Base-by-base conservation (phyloP, 257 asterid genomes). In the Ajuga chamaepitys region DNA sequence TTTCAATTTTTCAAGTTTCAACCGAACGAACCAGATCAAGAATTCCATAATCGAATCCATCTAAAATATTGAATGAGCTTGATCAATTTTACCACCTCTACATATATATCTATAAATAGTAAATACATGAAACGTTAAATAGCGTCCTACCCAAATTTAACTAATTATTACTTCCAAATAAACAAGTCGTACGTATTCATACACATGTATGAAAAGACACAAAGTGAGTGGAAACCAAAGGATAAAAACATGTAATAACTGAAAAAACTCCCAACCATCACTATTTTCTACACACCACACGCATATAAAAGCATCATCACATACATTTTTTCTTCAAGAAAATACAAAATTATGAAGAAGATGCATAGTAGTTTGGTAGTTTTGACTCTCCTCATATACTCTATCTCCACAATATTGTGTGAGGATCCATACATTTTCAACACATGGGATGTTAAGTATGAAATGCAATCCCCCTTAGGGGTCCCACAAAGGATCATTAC, bases 401-500 rank as follows among this genome's bases (percentile, higher is more conserved):
- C 58, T 18, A 18, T 73, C 7, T 50, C 76, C 10, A 18, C 73
- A 47, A 67, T 75, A 16, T n/a, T 37, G 8, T 68, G 71, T 5
- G 89, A 73, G 25, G 91, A 84, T 66, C 95, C 95, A 12, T 77
- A 75, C 66, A 26, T 80, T 34, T 73, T 55, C 47, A 40, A 28
- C 24, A 70, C 77, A 24, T 84, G 95, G 95, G 60, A 80, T 18
- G 86, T 87, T 1, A 82, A 68, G 7, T 87, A 84, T 47, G 75
- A 84, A 7, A 82, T 84, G 13, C 78, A 70, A 1, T 74, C 95
- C 13, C 92, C 95, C 0, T 57, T 83, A 11, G 95, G 92, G 0
- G 74, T 68, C 13, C 95, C 95, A 1, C 95, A 87, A 38, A 76
- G 70, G 18, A 80, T 82, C 4, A 87, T 87, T 48, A 77, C 83